Evolutionary conservation across 331 rosid genomes (phyloP), one percentile per base, ranked within the genome.

Genomic region (Quercus tomentella): DNA sequence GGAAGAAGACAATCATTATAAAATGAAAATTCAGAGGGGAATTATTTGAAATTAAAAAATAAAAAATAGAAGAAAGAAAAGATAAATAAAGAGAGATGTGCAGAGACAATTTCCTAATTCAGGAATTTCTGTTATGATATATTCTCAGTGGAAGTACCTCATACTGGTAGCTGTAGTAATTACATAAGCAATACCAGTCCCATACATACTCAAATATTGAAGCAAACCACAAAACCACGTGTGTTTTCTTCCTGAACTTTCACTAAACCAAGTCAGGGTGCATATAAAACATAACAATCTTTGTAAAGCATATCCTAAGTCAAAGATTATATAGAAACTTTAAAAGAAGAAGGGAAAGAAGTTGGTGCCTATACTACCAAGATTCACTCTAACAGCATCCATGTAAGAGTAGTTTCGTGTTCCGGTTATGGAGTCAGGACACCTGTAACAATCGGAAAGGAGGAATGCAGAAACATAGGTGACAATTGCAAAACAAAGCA

Each of bases 401-500:
- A 82, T 84, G 76, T 89, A 92, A 26, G 86, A 78, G 84, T 77
- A 84, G 88, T 90, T 92, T 85, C 94, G 84, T 72, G 86, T 86
- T 22, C 93, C 96, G 2, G 91, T 86, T 22, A 81, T 81, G 75
- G 97, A 66, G 56, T 92, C 91, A 10, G 95, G 91, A 69, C 45
- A 74, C 72, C 94, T 86, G 78, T 92, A 92, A 77, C 96, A 89
- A 81, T 92, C 94, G 22, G 96, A 82, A 14, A 91, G 73, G 20
- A 90, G 87, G 82, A 22, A 82, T 1, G 92, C 82, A 65, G 97
- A 92, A 77, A 90, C 11, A 76, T 85, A 86, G 35, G 92, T 90
- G 76, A 89, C 84, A 60, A 84, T 81, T 60, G 92, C 97, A 70
- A 86, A 84, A 55, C 54, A 57, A 63, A 92, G 89, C 83, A 90